These are phyloP conservation scores for Ophiorrhiza pumila DNA, from an alignment of 257 asterid species.

Conservation along the genomic window DNA sequence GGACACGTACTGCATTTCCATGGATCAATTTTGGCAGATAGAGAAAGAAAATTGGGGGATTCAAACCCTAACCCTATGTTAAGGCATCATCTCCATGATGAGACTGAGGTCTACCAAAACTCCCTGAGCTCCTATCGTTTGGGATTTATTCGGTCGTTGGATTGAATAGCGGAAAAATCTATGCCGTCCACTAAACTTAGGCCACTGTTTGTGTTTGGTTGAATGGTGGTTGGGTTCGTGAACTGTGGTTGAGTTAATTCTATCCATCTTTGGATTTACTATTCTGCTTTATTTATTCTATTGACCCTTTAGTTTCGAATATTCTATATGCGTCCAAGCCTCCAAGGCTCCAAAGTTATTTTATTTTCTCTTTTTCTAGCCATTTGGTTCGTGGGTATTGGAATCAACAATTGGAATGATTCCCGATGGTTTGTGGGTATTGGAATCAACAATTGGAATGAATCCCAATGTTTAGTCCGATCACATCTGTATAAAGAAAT, in stretches of 20 bases:
- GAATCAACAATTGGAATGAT: too few relatives aligned
- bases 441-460: too few relatives aligned
- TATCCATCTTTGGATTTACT: background rate
- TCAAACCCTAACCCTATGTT: slow-evolving; percentile 37
- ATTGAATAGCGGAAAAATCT: background rate
- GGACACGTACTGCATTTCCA: slow-evolving; percentile 32
- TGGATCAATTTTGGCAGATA: slow-evolving; percentile 12
- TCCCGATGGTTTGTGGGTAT: too few relatives aligned
- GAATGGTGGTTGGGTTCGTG: background rate
- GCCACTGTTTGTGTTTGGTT: background rate
- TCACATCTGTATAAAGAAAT: too few relatives aligned
- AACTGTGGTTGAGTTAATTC: slow-evolving; percentile 10
- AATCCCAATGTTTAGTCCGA: too few relatives aligned
- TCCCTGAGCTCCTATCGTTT: background rate
- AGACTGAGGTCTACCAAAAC: slow-evolving; percentile 1
- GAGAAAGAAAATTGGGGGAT: slow-evolving; percentile 2
- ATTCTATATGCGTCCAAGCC: background rate
- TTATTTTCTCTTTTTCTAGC: too few relatives aligned
- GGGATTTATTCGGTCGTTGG: slow-evolving; percentile 8
- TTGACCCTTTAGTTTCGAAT: slow-evolving; percentile 2
- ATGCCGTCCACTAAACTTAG: background rate
- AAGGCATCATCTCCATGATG: background rate
- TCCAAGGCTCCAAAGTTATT: too few relatives aligned
- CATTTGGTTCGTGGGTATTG: too few relatives aligned
- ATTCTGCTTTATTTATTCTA: slow-evolving; percentile 1